A percentile compares a stretch with the other conserved stretches of the same genome.
phyloP scores from a whole-genome alignment of 257 asterid genomes.

The Thymus mandschuricus region DNA sequence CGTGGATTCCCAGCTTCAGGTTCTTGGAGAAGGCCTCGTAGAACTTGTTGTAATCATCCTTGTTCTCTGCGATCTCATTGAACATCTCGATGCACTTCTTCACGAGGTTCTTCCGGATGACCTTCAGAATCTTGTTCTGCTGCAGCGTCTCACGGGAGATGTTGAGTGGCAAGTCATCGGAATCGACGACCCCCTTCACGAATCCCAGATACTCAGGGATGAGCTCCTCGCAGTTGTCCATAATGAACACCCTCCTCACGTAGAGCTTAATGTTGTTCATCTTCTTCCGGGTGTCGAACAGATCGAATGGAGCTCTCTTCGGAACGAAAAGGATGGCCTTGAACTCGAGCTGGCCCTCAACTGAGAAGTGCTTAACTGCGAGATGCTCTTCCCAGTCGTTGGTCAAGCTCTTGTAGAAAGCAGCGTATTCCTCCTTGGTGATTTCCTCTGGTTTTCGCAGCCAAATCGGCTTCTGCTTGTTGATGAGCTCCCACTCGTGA shows the following conservation, averaged over 20 bases:
- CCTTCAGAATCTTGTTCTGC: conserved; percentile 80
- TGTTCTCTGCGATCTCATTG: conserved; percentile 75
- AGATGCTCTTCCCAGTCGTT: conserved; percentile 91
- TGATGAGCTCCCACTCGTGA: conserved; percentile 72
- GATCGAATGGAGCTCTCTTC: conserved; percentile 79
- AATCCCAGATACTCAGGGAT: conserved; percentile 78
- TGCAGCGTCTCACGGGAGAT: conserved; percentile 81
- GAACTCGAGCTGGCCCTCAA: conserved; percentile 86
- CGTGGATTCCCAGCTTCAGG: conserved; percentile 77
- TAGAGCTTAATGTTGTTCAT: conserved; percentile 79
- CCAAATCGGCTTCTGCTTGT: conserved; percentile 89
- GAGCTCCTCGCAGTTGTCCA: conserved; percentile 82
- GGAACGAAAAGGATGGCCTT: conserved; percentile 83
- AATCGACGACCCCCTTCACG: conserved; percentile 78
- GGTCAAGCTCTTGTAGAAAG: conserved; percentile 83
- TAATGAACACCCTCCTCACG: conserved; percentile 76
- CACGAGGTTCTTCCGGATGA: conserved; percentile 75
- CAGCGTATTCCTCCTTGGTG: conserved; percentile 75
- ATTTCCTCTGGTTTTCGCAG: conserved; percentile 83
- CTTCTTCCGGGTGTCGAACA: conserved; percentile 74
- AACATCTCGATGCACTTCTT: conserved; percentile 91
- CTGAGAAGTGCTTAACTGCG: conserved; percentile 84
- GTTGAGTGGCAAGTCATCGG: conserved; percentile 80
- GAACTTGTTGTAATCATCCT: conserved; percentile 76
- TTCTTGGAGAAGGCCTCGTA: conserved; percentile 83